Conservation (phyloP, 2,329 filamentous ascomycete genomes). For the Hypoxylon rubiginosum region DNA sequence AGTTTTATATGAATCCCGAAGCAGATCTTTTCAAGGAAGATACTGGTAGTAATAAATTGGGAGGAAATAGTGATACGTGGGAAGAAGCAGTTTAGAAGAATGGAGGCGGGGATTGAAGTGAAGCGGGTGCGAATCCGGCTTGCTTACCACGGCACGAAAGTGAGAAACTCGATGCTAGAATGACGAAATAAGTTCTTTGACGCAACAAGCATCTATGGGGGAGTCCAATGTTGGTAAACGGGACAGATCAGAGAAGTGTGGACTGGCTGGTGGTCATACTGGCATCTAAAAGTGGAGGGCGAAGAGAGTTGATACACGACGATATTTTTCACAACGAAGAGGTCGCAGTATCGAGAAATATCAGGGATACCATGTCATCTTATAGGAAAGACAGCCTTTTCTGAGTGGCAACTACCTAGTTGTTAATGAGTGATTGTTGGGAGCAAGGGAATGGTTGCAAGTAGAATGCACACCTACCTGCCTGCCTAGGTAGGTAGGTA, state of each 20-base stretch:
- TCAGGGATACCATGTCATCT: not conserved
- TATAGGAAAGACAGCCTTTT: not conserved
- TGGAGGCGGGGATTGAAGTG: not conserved
- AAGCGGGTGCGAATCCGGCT: not conserved
- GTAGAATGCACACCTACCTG: not conserved
- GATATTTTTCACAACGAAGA: not conserved
- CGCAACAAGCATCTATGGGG: not conserved
- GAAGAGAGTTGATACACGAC: not conserved
- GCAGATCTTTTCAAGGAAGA: not conserved
- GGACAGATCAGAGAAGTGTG: not conserved
- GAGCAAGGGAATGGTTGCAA: not conserved
- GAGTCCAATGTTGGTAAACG: not conserved
- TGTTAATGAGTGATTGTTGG: not conserved
- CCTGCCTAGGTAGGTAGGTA: no score
- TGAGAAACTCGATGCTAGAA: not conserved
- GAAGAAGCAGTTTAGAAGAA: not conserved
- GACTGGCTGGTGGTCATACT: not conserved
- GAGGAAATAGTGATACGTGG: not conserved
- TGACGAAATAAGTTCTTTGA: not conserved
- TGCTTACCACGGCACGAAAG: not conserved
- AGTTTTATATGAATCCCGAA: not conserved
- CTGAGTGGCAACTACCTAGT: not conserved
- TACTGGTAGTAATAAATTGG: not conserved
- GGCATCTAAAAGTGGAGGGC: not conserved
- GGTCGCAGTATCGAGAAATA: not conserved